phyloP scores from a whole-genome alignment of 306 rosid species.

The Mimosa bimucronata region DNA sequence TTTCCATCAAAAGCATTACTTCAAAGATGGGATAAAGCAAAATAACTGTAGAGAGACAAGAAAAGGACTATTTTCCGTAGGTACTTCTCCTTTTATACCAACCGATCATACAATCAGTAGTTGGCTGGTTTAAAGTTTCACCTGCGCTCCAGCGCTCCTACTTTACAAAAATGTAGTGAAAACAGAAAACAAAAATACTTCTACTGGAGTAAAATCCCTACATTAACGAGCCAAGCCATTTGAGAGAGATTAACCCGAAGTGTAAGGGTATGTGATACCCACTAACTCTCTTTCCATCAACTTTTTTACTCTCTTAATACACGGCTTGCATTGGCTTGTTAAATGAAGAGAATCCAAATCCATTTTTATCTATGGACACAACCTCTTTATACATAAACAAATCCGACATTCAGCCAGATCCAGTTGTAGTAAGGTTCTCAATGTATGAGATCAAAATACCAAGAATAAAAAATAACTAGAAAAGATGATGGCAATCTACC shows the following conservation, averaged over 20 bases:
- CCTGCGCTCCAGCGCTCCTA: constrained; percentile 57
- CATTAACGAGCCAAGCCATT: not conserved
- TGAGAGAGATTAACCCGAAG: not conserved
- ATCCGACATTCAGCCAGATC: constrained; percentile 39
- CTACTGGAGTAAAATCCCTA: not conserved
- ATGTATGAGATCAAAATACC: constrained; percentile 30
- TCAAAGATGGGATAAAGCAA: not conserved
- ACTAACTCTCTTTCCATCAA: not conserved
- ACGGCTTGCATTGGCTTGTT: not conserved
- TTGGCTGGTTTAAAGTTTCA: constrained; percentile 51
- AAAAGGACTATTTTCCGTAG: constrained; percentile 14
- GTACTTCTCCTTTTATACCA: constrained; percentile 41
- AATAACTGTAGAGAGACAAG: not conserved
- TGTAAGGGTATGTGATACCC: not conserved
- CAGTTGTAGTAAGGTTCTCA: constrained; percentile 9
- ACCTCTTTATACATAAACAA: constrained; percentile 52
- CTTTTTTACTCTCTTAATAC: not conserved
- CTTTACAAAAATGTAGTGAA: constrained; percentile 62
- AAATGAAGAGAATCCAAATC: not conserved
- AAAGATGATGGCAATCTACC: constrained; percentile 36
- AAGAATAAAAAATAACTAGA: constrained; percentile 15
- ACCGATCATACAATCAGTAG: constrained; percentile 52
- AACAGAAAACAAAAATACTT: not conserved
- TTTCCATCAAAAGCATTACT: not conserved
- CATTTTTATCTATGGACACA: constrained; percentile 37